Evolutionary conservation across 305 asterid genomes (phyloP), one percentile per base, ranked within the genome.

Genomic region (Fraxinus velutina): DNA sequence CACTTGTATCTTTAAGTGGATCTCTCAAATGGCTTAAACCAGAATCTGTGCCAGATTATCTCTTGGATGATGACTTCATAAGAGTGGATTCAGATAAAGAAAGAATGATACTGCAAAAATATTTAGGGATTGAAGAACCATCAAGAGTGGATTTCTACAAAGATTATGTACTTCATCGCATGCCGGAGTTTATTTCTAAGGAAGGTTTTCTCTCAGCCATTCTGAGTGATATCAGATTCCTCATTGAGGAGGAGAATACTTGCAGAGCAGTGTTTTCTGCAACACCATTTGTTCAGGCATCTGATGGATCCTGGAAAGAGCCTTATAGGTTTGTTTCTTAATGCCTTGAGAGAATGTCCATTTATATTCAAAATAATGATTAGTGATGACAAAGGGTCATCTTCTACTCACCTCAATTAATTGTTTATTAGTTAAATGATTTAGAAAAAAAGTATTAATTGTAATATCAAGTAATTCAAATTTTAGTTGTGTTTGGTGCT

Each of bases 11-110:
- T 79, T 85, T 95, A 84, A 90, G 91, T 85, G 87, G 91, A 87
- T 87, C 96, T 76, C 88, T 87, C 78, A 94, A 92, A 84, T 95
- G 97, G 97, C 96, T 95, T 81, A 91, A 89, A 87, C 99, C 99
- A 75, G 92, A 89, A 77, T 91, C 88, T 76, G 87, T 91, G 39
- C 87, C 73, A 19, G 97, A 94, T 77, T 92, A 88, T 83, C 88
- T 94, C 82, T 83, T 95, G 90, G 88, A 89, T 90, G 99, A 95
- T 78, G 92, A 90, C 81, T 95, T 95, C 85, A 89, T 94, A 82
- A 90, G 91, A 84, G 52, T 92, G 84, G 97, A 92, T 75, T 94
- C 99, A 9, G 98, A 92, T 73, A 95, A 92, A 84, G 99, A 95
- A 84, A 91, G 89, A 84, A 85, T 78, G 60, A 91, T 94, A 77